Percentiles rank a stretch among this genome's conserved stretches.
Conservation (phyloP, 2,329 filamentous ascomycete genomes). For the Botrytis byssoidea region DNA sequence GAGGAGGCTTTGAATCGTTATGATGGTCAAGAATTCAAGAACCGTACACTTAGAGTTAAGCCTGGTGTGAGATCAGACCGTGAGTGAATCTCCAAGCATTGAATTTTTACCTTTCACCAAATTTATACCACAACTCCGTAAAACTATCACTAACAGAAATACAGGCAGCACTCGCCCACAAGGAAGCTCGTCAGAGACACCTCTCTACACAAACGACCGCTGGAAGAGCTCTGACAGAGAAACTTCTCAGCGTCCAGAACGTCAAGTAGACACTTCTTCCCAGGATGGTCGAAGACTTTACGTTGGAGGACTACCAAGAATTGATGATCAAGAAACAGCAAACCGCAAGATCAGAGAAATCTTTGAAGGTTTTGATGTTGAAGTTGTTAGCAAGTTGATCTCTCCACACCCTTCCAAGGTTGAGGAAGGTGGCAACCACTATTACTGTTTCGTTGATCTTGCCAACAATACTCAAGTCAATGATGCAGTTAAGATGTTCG, state of each 20-base stretch:
- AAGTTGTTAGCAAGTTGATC: slow-evolving; percentile 45
- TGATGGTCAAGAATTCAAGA: slow-evolving; percentile 53
- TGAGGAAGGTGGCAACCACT: slow-evolving; percentile 53
- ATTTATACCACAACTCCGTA: neutral
- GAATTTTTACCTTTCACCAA: neutral
- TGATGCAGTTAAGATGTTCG: slow-evolving; percentile 47
- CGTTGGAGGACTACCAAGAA: slow-evolving; percentile 51
- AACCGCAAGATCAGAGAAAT: slow-evolving; percentile 48
- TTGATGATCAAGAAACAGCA: slow-evolving; percentile 49
- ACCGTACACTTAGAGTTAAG: slow-evolving; percentile 61
- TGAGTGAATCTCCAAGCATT: slow-evolving; percentile 21
- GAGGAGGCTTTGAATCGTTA: slow-evolving; percentile 57
- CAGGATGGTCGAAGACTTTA: slow-evolving; percentile 47
- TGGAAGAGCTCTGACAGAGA: slow-evolving; percentile 30
- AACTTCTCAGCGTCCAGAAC: slow-evolving; percentile 21
- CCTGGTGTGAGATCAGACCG: slow-evolving; percentile 49
- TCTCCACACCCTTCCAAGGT: slow-evolving; percentile 57
- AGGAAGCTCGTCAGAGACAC: neutral
- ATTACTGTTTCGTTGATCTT: slow-evolving; percentile 68
- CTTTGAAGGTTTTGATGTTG: slow-evolving; percentile 48
- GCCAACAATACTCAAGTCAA: slow-evolving; percentile 53
- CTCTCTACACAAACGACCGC: slow-evolving; percentile 27
- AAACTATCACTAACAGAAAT: neutral
- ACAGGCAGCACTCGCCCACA: slow-evolving; percentile 17
- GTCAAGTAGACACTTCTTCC: slow-evolving; percentile 25